Evolutionary conservation across 2,329 filamentous ascomycete genomes (phyloP).

Genomic region (Fusarium sacchari): DNA sequence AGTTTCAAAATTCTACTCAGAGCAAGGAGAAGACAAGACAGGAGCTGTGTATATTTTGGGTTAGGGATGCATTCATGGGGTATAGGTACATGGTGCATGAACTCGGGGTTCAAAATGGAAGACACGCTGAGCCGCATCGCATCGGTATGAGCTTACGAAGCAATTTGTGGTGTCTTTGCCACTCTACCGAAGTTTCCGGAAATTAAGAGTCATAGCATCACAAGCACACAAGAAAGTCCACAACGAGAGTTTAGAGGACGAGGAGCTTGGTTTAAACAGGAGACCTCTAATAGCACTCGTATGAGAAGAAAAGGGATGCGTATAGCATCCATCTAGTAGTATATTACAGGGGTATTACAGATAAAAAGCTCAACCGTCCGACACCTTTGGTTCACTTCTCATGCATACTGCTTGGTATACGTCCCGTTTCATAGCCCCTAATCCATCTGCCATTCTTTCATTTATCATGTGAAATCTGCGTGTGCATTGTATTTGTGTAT

Average conservation of each 20-base stretch:
- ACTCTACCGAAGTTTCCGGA: conserved; percentile 29
- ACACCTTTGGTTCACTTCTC: conserved; percentile 25
- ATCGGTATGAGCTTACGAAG: conserved; percentile 24
- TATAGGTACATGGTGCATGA: conserved; percentile 18
- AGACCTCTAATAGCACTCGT: background rate
- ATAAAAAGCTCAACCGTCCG: conserved; percentile 5
- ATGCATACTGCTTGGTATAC: conserved; percentile 21
- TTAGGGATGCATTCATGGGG: conserved; percentile 17
- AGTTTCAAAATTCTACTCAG: background rate
- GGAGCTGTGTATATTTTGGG: conserved; percentile 23
- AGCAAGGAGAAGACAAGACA: conserved; percentile 3
- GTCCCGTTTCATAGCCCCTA: conserved; percentile 2
- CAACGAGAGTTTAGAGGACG: background rate
- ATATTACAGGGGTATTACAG: conserved; percentile 40
- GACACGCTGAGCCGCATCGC: background rate
- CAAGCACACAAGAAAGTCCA: background rate
- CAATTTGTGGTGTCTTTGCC: conserved; percentile 15
- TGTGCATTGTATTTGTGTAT: conserved; percentile 26
- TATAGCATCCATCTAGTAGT: conserved; percentile 31
- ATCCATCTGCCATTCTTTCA: conserved; percentile 17
- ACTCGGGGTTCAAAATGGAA: background rate
- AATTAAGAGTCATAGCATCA: conserved; percentile 12
- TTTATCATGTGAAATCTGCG: conserved; percentile 22
- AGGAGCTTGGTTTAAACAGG: background rate
- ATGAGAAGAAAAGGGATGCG: conserved; percentile 4